Evolutionary conservation across 2,329 filamentous ascomycete genomes (phyloP).

Genomic region (Curvularia lunata): DNA sequence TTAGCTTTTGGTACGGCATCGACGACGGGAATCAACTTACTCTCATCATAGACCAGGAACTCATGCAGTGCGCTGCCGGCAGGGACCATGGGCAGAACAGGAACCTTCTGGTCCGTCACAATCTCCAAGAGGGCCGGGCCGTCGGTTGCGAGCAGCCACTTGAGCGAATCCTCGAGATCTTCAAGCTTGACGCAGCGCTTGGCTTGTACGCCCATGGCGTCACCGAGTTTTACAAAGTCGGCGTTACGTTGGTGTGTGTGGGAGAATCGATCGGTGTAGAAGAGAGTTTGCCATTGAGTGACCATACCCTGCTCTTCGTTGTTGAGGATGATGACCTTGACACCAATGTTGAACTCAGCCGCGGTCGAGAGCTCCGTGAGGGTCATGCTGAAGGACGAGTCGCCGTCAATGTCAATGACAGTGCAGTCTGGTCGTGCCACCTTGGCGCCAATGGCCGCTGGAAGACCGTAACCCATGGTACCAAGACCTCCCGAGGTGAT

Average conservation of each 20-base stretch:
- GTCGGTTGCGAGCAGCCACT: slow-evolving; percentile 83
- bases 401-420: slow-evolving; percentile 95
- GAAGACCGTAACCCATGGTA: slow-evolving; percentile 95
- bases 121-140: slow-evolving; percentile 95
- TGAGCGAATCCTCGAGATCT: slow-evolving; percentile 77
- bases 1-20: slow-evolving; percentile 9
- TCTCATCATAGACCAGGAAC: slow-evolving; percentile 86
- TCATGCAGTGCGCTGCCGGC: slow-evolving; percentile 86
- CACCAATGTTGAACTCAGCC: slow-evolving; percentile 92
- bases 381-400: slow-evolving; percentile 99
- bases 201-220: slow-evolving; percentile 87
- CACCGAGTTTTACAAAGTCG: slow-evolving; percentile 91
- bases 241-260: slow-evolving; percentile 95
- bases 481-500: slow-evolving; percentile 95
- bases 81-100: slow-evolving; percentile 97
- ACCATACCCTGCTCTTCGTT: slow-evolving; percentile 99
- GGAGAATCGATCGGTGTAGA: slow-evolving; percentile 91
- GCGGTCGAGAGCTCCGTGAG: slow-evolving; percentile 93
- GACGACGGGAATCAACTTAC: slow-evolving; percentile 54
- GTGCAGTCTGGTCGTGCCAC: slow-evolving; percentile 81
- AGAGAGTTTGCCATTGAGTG: slow-evolving; percentile 97
- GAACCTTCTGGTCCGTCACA: slow-evolving; percentile 85
- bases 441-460: slow-evolving; percentile 94
- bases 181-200: slow-evolving; percentile 74
- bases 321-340: slow-evolving; percentile 94